phyloP scores from a whole-genome alignment of 345 rosid genomes.

The Eucalyptus pauciflora region DNA sequence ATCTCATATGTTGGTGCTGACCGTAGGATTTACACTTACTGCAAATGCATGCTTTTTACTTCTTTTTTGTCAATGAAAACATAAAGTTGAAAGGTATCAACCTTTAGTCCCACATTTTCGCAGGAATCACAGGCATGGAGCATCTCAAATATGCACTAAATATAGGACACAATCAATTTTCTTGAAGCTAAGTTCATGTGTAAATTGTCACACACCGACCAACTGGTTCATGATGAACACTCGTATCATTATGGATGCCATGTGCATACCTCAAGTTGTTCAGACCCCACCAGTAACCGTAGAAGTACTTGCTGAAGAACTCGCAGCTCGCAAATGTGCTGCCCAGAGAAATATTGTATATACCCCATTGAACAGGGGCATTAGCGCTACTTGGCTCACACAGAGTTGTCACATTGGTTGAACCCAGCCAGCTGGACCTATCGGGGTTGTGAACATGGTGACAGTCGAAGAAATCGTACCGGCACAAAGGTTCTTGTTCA shows the following conservation, averaged over 20 bases:
- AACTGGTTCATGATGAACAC: neutral
- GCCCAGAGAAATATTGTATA: neutral
- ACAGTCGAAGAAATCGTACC: slow-evolving; percentile 7
- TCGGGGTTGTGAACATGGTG: neutral
- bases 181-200: neutral
- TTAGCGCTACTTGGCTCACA: slow-evolving; percentile 2
- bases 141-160: neutral
- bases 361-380: slow-evolving; percentile 1
- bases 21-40: neutral
- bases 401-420: slow-evolving; percentile 6
- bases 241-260: neutral
- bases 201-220: neutral
- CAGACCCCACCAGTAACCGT: slow-evolving; percentile 25
- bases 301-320: slow-evolving; percentile 18
- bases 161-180: neutral
- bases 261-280: slow-evolving; percentile 13
- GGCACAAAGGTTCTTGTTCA: slow-evolving; percentile 3
- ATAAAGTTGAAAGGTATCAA: neutral
- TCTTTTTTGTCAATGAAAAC: neutral
- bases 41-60: neutral
- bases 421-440: neutral
- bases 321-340: neutral
- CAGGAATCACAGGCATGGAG: neutral
- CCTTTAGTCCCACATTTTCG: neutral
- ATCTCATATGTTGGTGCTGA: neutral